These are phyloP conservation scores for Apophysomyces ossiformis DNA, from an alignment of 371 early-diverging fungal genomes.

Conservation along the genomic window DNA sequence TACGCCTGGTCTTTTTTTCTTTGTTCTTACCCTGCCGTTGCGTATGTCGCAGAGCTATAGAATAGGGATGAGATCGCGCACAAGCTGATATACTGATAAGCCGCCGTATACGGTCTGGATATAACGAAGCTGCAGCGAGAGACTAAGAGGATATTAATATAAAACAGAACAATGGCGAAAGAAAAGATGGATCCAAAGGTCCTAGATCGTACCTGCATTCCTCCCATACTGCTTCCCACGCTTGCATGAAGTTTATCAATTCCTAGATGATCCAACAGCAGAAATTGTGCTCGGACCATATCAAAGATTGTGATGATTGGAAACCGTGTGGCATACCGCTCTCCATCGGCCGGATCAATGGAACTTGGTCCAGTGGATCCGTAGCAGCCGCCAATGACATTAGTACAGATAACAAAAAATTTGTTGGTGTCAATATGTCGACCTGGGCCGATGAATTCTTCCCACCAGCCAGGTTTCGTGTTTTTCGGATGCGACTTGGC, in stretches of 20 bases:
- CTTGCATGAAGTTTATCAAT: constrained; percentile 85
- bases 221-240: constrained; percentile 96
- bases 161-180: background rate
- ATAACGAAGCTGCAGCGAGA: constrained; percentile 83
- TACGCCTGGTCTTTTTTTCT: background rate
- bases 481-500: constrained; percentile 82
- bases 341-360: constrained; percentile 71
- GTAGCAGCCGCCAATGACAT: constrained; percentile 88
- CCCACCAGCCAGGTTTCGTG: constrained; percentile 95
- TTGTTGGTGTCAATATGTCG: constrained; percentile 82
- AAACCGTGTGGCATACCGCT: constrained; percentile 88
- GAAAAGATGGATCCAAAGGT: too few relatives aligned
- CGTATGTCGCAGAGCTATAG: constrained; percentile 90
- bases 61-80: constrained; percentile 94
- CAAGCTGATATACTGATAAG: constrained; percentile 89
- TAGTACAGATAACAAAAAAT: constrained; percentile 88
- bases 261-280: constrained; percentile 79
- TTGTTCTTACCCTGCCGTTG: constrained; percentile 78
- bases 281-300: constrained; percentile 93
- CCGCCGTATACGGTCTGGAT: constrained; percentile 82
- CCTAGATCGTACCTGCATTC: constrained; percentile 74
- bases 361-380: constrained; percentile 89
- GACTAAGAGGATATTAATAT: constrained; percentile 44
- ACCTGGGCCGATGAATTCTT: constrained; percentile 93
- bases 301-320: constrained; percentile 94